Evolutionary conservation across 106 monocot species (phyloP), one percentile per base, ranked within the genome.

Genomic region (Apostasia ramifera): DNA sequence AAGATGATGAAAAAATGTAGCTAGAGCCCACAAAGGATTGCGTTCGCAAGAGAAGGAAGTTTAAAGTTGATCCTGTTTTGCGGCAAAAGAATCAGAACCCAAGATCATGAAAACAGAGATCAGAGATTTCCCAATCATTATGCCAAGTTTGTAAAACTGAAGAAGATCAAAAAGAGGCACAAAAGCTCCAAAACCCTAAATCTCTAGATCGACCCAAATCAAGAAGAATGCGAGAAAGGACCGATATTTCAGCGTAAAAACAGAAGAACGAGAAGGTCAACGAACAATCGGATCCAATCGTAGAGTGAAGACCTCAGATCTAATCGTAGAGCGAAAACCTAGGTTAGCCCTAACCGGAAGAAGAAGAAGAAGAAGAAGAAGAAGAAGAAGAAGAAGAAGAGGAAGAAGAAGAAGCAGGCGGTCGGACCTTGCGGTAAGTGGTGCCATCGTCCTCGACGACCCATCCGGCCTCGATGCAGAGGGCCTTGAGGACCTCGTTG

Each of bases 401-500:
- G 12, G 15, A 2, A 1, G 2, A 60, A 8, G 8, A 3, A 51
- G 12, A 57, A 43, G 7, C 4, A 40, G 48, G 13, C 3, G 15
- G 4, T 3, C 3, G 39, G 13, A 89, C 89, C 82, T 78, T 82
- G 47, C 89, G 89, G 66, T 85, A 85, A 61, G 89, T 89, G 65
- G 85, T 89, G 52, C 85, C 85, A 58, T 89, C 89, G 11, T 85
- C 82, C 53, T 85, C 85, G 43, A 89, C 89, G 54, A 71, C 66
- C 89, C 89, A 89, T 0, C 89, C 89, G 39, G 89, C 89, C 72
- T 89, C 85, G 12, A 57, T 59, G 68, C 84, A 85, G 64, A 89
- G 82, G 4, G 89, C 89, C 48, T 89, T 89, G 60, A 89, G 82
- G n/a, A 89, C 80, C 71, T 89, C 89, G 70, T 89, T 89, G 74